Percentiles rank a stretch among this genome's conserved stretches.
These are phyloP conservation scores for Thelonectria olida DNA, from an alignment of 2,329 filamentous ascomycete species.

Conservation along the genomic window DNA sequence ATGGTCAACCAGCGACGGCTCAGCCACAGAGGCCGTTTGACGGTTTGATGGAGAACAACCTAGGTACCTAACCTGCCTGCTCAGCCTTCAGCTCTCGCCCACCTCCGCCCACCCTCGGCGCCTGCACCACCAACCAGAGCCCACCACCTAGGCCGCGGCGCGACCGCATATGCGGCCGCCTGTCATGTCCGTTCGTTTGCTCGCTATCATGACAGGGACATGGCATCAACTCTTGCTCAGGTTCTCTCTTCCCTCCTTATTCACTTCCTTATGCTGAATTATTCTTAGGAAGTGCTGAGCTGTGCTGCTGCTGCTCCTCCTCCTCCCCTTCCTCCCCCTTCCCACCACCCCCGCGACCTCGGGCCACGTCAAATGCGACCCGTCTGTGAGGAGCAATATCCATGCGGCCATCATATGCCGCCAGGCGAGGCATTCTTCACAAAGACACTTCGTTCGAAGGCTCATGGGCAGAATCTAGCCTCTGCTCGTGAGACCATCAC, in stretches of 20 bases:
- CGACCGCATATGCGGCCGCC: constrained; percentile 12
- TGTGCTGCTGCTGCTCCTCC: background rate
- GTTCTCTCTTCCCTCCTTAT: background rate
- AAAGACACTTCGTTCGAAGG: background rate
- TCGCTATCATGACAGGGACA: background rate
- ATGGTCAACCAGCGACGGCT: no score
- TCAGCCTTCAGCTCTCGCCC: constrained; percentile 6
- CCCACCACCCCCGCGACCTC: background rate
- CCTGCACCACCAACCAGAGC: constrained; percentile 34
- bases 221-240: no score
- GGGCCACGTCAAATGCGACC: constrained; percentile 1
- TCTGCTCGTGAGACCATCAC: background rate
- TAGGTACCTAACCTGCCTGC: background rate
- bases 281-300: background rate
- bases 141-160: constrained; percentile 23
- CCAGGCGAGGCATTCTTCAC: constrained; percentile 11
- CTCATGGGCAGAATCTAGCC: background rate
- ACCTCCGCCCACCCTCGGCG: constrained; percentile 25
- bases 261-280: background rate
- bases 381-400: background rate
- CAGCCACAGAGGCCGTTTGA: constrained; percentile 28
- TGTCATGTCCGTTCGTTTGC: background rate
- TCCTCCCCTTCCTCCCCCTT: background rate
- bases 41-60: background rate
- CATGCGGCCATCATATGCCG: constrained; percentile 19